Evolutionary conservation across 2,329 filamentous ascomycete genomes (phyloP).

Genomic region (Aureobasidium sp.): DNA sequence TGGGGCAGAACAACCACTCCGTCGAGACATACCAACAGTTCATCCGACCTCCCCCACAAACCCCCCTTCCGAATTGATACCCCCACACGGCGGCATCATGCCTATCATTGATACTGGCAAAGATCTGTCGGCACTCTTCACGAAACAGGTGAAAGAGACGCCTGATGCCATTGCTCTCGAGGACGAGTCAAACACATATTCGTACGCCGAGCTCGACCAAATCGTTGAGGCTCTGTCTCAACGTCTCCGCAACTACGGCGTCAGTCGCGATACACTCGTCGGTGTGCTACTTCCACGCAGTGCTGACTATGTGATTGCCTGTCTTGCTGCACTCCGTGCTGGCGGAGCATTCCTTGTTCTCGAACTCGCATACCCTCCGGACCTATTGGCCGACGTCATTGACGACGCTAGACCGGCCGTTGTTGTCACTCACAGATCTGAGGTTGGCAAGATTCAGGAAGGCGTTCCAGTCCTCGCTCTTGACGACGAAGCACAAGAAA

Average conservation of each 20-base stretch:
- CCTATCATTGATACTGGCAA: conserved; percentile 60
- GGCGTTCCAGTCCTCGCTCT: conserved; percentile 57
- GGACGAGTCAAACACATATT: conserved; percentile 58
- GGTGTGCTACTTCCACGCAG: conserved; percentile 68
- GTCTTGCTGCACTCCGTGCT: conserved; percentile 66
- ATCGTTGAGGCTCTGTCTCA: conserved; percentile 57
- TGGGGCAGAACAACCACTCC: not conserved
- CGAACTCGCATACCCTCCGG: conserved; percentile 69
- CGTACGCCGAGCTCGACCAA: conserved; percentile 63
- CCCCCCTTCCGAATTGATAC: not conserved
- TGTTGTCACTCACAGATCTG: conserved; percentile 58
- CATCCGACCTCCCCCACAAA: not conserved
- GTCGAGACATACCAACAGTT: conserved; percentile 10
- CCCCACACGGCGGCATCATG: conserved; percentile 37
- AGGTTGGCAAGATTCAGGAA: conserved; percentile 57
- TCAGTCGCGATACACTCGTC: conserved; percentile 66
- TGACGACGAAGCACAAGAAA: conserved; percentile 37
- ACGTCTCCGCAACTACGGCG: conserved; percentile 57
- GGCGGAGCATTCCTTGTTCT: conserved; percentile 75
- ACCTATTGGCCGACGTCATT: conserved; percentile 65
- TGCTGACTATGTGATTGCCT: conserved; percentile 71
- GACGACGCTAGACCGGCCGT: conserved; percentile 65
- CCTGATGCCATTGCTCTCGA: conserved; percentile 65
- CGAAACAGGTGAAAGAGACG: conserved; percentile 57
- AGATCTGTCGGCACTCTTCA: conserved; percentile 65